Conservation (phyloP, 2,329 filamentous ascomycete genomes). For the Stenocarpella maydis region DNA sequence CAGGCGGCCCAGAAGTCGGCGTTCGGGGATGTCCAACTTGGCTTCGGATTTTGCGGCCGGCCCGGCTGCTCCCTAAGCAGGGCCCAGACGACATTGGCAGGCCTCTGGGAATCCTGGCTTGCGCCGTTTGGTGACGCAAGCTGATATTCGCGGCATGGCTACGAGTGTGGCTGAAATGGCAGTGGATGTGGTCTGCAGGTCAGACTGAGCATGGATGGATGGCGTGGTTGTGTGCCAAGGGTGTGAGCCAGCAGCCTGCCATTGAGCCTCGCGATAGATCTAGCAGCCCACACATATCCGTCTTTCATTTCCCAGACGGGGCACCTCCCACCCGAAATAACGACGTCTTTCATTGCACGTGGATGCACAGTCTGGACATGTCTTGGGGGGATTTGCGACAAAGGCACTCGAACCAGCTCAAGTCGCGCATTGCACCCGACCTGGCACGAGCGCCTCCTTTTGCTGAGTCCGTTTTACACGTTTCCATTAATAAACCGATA, state of each 20-base stretch:
- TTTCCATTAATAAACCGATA: conserved; percentile 23
- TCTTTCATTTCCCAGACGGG: not conserved
- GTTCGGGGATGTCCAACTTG: conserved; percentile 16
- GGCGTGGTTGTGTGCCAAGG: not conserved
- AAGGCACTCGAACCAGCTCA: not conserved
- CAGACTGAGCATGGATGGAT: not conserved
- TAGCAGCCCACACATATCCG: not conserved
- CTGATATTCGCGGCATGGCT: not conserved
- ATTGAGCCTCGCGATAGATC: not conserved
- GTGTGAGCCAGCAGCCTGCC: not conserved
- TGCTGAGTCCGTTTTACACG: not conserved
- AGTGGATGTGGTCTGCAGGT: not conserved
- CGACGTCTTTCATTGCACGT: not conserved
- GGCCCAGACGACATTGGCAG: conserved; percentile 5
- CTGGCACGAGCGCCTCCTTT: not conserved
- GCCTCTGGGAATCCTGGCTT: not conserved
- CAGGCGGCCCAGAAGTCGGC: conserved; percentile 3
- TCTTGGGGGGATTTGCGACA: not conserved
- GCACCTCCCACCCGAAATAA: not conserved
- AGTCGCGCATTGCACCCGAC: not conserved
- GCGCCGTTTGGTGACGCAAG: conserved; percentile 10
- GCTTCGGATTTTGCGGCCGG: conserved; percentile 26
- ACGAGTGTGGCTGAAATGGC: not conserved
- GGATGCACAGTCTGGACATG: not conserved
- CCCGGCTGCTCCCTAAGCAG: conserved; percentile 11